Evolutionary conservation across 1,284 basidiomycete genomes (phyloP), one percentile per base, ranked within the genome.

Genomic region (Fomes fomentarius): DNA sequence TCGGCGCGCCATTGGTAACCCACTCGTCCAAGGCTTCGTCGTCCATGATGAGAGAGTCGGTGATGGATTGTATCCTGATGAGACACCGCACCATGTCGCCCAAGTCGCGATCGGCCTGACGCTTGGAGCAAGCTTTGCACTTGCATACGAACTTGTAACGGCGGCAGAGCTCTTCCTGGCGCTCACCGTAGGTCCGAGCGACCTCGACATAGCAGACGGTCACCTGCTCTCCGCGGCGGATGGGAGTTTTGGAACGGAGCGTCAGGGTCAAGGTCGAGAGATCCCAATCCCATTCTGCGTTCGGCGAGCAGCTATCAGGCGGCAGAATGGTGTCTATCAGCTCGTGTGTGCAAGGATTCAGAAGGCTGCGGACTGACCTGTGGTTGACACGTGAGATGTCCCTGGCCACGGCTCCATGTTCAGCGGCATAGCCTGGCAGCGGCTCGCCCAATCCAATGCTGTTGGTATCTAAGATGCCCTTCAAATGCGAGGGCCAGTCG

Each of bases 221-320:
- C 58, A 80, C 75, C 61, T 80, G 76, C 39, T 76, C 73, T 14
- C 71, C 73, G 1, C 57, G 49, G 2, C 46, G 30, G 51, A 80
- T 78, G 15, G 71, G 66, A 3, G 74, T 71, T 8, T 75, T 66
- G 9, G 75, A 74, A 21, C 64, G 64, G 24, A 79, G 69, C 10
- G 69, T 58, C n/a, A 78, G 65, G 0, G 71, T 68, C 54, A 76
- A 72, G 0, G 72, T 66, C 0, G 42, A 35, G 2, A 56, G 48
- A 50, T 78, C 71, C 71, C 74, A 79, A 21, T 65, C 61, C 72
- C 70, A 76, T 14, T 62, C 54, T 2, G 76, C 74, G 51, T 79
- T 79, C 11, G 78, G 77, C 1, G 66, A 66, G 58, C 77, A 80
- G 52, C 76, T 78, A 54, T 26, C 37, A 15, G n/a, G 19, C 14